Conservation (phyloP, 2,329 filamentous ascomycete genomes). For the Fusarium haematococcum region DNA sequence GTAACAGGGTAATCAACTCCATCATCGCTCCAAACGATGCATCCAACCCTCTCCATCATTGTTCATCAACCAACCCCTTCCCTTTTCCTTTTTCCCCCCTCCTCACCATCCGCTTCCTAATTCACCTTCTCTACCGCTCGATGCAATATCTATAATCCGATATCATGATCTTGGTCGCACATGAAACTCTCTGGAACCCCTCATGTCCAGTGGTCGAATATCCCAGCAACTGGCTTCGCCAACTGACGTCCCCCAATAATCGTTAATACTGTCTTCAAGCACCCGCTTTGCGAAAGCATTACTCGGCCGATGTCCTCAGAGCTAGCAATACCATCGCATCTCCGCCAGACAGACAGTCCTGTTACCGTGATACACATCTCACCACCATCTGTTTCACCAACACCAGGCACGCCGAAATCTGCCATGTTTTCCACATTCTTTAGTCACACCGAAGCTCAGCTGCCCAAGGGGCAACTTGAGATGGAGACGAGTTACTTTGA, state of each 20-base stretch:
- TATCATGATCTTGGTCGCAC: neutral
- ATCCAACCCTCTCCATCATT: neutral
- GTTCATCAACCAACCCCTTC: slow-evolving; percentile 5
- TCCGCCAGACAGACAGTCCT: neutral
- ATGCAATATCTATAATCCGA: slow-evolving; percentile 2
- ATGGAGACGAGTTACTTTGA: slow-evolving; percentile 47
- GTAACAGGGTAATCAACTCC: neutral
- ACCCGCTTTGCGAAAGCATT: neutral
- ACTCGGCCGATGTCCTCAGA: neutral
- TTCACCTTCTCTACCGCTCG: slow-evolving; percentile 2
- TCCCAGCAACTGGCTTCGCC: slow-evolving; percentile 10
- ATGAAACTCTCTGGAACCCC: slow-evolving; percentile 7
- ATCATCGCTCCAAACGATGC: neutral
- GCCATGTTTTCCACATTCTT: slow-evolving; percentile 42
- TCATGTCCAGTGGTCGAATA: slow-evolving; percentile 22
- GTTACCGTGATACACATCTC: neutral
- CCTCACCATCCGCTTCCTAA: slow-evolving; percentile 14
- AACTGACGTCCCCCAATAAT: neutral
- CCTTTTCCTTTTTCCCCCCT: neutral
- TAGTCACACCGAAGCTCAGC: slow-evolving; percentile 36
- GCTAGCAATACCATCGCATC: neutral
- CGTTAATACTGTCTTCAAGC: neutral
- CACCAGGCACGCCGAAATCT: neutral
- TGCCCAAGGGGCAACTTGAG: slow-evolving; percentile 26
- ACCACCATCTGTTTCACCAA: neutral